Percentiles rank a stretch among this genome's conserved stretches.
phyloP scores from a whole-genome alignment of 2,329 filamentous ascomycete species.

The Raffaelea ambrosiae region DNA sequence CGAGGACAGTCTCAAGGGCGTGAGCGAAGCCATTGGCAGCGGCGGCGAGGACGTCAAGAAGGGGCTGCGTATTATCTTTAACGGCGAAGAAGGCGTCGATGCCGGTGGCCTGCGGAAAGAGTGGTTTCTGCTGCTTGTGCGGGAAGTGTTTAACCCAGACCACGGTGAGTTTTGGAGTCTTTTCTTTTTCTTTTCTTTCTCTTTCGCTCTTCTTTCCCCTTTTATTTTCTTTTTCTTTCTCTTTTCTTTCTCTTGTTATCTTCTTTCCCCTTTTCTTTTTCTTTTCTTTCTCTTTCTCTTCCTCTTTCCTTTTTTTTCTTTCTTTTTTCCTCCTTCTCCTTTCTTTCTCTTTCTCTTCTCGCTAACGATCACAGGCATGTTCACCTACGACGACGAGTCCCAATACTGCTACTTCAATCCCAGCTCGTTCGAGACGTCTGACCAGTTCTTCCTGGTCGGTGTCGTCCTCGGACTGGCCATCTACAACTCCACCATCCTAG shows the following conservation, averaged over 20 bases:
- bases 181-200: background rate
- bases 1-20: constrained; percentile 76
- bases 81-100: constrained; percentile 84
- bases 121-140: constrained; percentile 82
- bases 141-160: constrained; percentile 85
- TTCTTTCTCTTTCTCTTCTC: background rate
- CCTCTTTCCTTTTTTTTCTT: background rate
- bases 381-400: constrained; percentile 85
- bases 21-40: constrained; percentile 76
- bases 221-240: background rate
- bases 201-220: too few species aligned
- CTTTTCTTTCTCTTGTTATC: background rate
- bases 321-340: background rate
- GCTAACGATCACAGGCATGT: constrained; percentile 55
- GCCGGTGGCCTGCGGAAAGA: constrained; percentile 85
- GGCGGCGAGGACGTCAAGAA: constrained; percentile 85
- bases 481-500: constrained; percentile 89
- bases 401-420: constrained; percentile 91
- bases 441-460: constrained; percentile 86
- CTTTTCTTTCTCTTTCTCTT: background rate
- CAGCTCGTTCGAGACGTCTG: constrained; percentile 78
- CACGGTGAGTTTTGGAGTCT: constrained; percentile 65
- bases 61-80: constrained; percentile 74
- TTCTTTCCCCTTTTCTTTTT: background rate
- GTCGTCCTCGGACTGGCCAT: constrained; percentile 83